Evolutionary conservation across 768 basidiomycete species (phyloP), one percentile per base, ranked within the genome.

Genomic region (Tremella fuciformis): DNA sequence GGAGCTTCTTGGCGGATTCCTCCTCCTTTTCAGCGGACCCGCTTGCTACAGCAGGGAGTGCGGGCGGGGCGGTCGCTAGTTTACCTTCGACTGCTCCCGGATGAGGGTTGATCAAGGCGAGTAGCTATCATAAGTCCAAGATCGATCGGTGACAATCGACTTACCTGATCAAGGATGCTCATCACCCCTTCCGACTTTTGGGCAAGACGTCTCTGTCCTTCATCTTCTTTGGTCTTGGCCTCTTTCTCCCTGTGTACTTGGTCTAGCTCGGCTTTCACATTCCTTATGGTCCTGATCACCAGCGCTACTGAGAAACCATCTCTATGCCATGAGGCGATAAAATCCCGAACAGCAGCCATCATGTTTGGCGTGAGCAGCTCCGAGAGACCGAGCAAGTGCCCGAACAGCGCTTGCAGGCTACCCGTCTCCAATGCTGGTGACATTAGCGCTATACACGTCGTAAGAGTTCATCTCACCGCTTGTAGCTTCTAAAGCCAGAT

Each of bases 131-230:
- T 34, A 34, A 34, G 29, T 11, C 11, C 29, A 4, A 4, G 6
- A 11, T 34, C 24, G n/a, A 8, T 29, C 38, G 24, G 2, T 22
- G 48, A 53, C n/a, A n/a, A 19, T 8, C 21, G 44, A 57, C 62
- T 39, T 21, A 64, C 62, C 34, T 60, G 25, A 40, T 64, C 59
- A 24, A 64, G 48, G 7, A 57, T n/a, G 21, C 18, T 34, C 40
- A 64, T 60, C 9, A 64, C 4, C 7, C 55, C 42, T 13, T 3
- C 37, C 13, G 49, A 41, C 22, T 46, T 46, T 15, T 46, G 6
- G 7, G 22, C 42, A n/a, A 46, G n/a, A 16, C 53, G 25, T 26
- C 34, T 46, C 18, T 47, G 19, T 9, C 25, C 26, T 19, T 55
- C 50, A 4, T 57, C 44, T 46, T 21, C n/a, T 34, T n/a, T 22